phyloP scores from a whole-genome alignment of 1,284 basidiomycete genomes.

The Abortiporus biennis region DNA sequence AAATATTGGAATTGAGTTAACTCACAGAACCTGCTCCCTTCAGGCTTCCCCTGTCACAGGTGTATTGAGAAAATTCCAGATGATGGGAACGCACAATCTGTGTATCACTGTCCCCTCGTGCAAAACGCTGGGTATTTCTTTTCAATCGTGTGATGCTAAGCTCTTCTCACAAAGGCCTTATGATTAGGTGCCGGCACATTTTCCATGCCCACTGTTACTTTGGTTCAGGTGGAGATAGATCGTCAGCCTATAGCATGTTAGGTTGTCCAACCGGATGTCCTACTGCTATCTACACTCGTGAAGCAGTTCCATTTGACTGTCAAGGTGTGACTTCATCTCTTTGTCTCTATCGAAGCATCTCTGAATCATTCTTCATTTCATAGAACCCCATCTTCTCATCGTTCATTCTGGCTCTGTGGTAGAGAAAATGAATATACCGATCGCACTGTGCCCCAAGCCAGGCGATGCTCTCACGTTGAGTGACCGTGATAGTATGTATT shows the following conservation, averaged over 20 bases:
- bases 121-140: slow-evolving; percentile 2
- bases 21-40: background rate
- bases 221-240: background rate
- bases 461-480: too few species aligned
- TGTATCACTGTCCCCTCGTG: slow-evolving; percentile 8
- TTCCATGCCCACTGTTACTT: slow-evolving; percentile 12
- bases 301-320: slow-evolving; percentile 7
- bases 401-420: slow-evolving; percentile 9
- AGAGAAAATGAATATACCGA: slow-evolving; percentile 6
- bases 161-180: too few species aligned
- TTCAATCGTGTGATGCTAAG: too few species aligned
- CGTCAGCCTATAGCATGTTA: too few species aligned
- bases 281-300: background rate
- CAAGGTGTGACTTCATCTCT: slow-evolving; percentile 3
- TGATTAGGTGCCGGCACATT: slow-evolving; percentile 8
- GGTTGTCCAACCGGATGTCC: slow-evolving; percentile 10
- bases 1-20: background rate
- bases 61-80: background rate
- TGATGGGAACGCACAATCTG: background rate
- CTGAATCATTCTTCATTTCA: too few species aligned
- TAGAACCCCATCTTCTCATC: slow-evolving; percentile 8
- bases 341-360: too few species aligned
- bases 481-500: too few species aligned
- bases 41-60: slow-evolving; percentile 10
- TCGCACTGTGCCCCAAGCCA: too few species aligned